Base-by-base conservation (phyloP, 2,329 filamentous ascomycete genomes). In the Sclerotinia glacialis region DNA sequence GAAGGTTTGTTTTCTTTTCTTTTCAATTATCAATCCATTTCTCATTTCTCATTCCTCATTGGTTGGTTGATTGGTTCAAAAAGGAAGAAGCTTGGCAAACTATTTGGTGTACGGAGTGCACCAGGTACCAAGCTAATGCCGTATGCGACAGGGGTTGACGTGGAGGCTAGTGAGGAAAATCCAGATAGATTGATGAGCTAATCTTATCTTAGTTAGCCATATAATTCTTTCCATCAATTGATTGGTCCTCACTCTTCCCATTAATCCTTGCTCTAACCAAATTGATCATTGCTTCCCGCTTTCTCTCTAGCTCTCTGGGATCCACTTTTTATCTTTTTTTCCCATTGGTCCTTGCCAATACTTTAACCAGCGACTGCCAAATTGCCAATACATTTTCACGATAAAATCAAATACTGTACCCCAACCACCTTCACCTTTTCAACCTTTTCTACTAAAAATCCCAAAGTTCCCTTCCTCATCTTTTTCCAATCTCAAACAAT, bases 351-450 rank as follows among this genome's bases (percentile, higher is more conserved):
- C 54, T 28, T 26, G n/a, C 37, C 54, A 18, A 23, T 40, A 40
- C 28, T 23, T 40, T 40, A 21, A 55, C 52, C 47, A 16, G 6
- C 18, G 14, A 5, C 49, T 31, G 8, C 50, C n/a, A 55, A 37
- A 47, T n/a, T 26, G 34, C 31, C 31, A 58, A 28, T 58, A 31
- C 55, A 14, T 28, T 44, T 28, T 52, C 60, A 52, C 50, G 34
- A 64, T 44, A 54, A 64, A 63, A n/a, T 53, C 47, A 40, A 64
- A 55, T 64, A n/a, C 16, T 46, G 37, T 14, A 28, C 31, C 40
- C 63, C 63, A 58, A 58, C 52, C 63, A 56, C 62, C 47, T 26
- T 42, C 56, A 40, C 18, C n/a, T 47, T 37, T 18, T 40, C 40
- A 40, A 40, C 18, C n/a, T 47, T 37, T 18, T 40, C 40, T 11